Base-by-base conservation (phyloP, 2,329 filamentous ascomycete species). In the Canariomyces notabilis region DNA sequence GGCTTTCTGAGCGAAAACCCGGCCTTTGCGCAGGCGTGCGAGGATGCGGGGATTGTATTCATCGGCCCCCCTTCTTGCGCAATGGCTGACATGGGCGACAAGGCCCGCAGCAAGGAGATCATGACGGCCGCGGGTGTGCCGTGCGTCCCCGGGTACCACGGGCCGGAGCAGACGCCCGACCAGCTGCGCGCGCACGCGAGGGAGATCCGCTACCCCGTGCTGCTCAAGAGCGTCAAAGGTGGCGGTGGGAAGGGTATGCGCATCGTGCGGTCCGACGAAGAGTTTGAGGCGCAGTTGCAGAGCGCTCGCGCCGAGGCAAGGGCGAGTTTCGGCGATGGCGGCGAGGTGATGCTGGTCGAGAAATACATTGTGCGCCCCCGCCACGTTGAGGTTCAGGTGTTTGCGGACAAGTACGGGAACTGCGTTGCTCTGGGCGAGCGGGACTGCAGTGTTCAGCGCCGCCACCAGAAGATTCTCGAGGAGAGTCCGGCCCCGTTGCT, bases 1-100 rank as follows among this genome's bases (percentile, higher is more conserved):
- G 93, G 93, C 35, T 98, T 95, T 62, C 71, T 97, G 55, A 94
- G 87, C 52, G 93, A 98, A 70, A 98, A 98, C 67, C 83, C 91
- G 6, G 80, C 76, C 5, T 98, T 98, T 64, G 93, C 93, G 3
- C 81, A 82, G 59, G 83, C 87, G 63, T 97, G 91, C 64, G 85
- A 87, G 58, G 83, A 93, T 58, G 90, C 90, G 36, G 93, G 93
- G 9, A 77, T 98, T 54, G 83, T 91, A 45, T 98, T 98, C 64
- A 94, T 98, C 59, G 93, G 93, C 0, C 93, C 93, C 1, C 89
- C 93, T 3, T 82, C 83, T 21, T 76, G 80, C 42, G 90, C 90
- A 56, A 89, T 87, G 61, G 73, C 85, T 48, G 89, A 89, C 49
- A 95, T 96, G 90, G 90, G 90, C 40, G 88, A 95, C 70, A 95